Base-by-base conservation (phyloP, 169 alveolate genomes). In the Babesia sp. region DNA sequence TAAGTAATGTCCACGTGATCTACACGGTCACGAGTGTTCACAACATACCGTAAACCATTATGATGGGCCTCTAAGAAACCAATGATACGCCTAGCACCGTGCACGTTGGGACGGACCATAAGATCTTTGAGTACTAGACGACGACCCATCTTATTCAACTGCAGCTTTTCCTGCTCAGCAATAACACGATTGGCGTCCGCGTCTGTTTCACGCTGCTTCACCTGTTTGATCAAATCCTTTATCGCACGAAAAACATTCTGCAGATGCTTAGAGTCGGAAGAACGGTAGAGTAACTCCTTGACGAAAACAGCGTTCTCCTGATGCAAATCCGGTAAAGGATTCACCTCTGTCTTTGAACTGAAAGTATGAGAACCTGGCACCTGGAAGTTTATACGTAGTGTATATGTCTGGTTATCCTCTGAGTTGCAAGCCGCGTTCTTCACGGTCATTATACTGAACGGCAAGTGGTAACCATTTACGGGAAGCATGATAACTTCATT, bases 1-100 rank as follows among this genome's bases (percentile, higher is more conserved):
- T 95, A 97, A 37, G 94, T 87, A 31, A 97, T 94, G 71, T 97
- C 99, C 5, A 97, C 90, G 46, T 82, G 72, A 54, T 94, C 97
- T 36, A 88, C 90, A 1, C 90, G 70, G 44, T 88, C 93, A 11
- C 91, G 34, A 7, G 93, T 75, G 67, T 89, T 84, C 18, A 88
- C 93, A 42, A 86, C 54, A 83, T 89, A 89, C 82, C 99, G 90
- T 50, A 97, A 76, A 3, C 99, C 99, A 78, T 97, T 97, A 57
- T 91, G 85, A 78, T 97, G 99, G 7, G 98, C 98, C 80, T 97
- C 99, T 45, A 97, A 85, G 29, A 91, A 74, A 4, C 99, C 99
- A 63, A 93, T 71, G 11, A 93, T 90, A 66, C 94, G 93, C 53
- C 95, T 91, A 9, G 92, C 88, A 3, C 93, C 92, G 51, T 87